Base-by-base conservation (phyloP, 257 asterid genomes). In the Solanum chaucha region DNA sequence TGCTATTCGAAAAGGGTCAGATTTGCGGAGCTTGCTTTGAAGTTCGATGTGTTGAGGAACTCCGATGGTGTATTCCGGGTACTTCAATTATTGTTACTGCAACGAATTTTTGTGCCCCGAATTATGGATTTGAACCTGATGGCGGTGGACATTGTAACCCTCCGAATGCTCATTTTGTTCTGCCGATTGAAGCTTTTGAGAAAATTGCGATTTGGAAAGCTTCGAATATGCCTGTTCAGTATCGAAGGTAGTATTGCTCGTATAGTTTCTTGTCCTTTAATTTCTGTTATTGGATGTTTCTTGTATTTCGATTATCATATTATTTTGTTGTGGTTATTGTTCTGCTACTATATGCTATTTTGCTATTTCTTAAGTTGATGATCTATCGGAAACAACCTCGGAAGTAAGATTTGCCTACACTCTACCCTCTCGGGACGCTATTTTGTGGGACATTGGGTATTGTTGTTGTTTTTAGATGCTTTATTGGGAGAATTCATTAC, bases 11-110 rank as follows among this genome's bases (percentile, higher is more conserved):
- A 24, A 94, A 90, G 32, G 99, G 99, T 77, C 98, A 94, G 97
- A 97, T 95, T 96, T 97, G 99, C 90, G 99, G 98, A 82, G 99
- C 99, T 24, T 97, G 99, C 87, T 96, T 88, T 90, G 96, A 95
- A 85, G 91, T 97, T 84, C 89, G 93, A 44, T 97, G 99, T 91
- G 98, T 94, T 17, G 95, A 96, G 81, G 99, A 96, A 67, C 93
- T 94, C 88, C 90, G 95, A n/a, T 97, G 98, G 99, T 97, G 99
- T 89, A 94, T 95, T 77, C 99, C 99, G 5, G 99, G 99, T 58
- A 95, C 99, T 0, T 94, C 98, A 4, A 93, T 92, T 24, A 94
- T 97, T 88, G 94, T 97, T 14, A 97, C 99, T 41, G 99, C 99
- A 44, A 97, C 99, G n/a, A 97, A 97, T 30, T 97, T 97, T 92